Base-by-base conservation (phyloP, 2,329 filamentous ascomycete genomes). In the Sarocladium brachiariae region DNA sequence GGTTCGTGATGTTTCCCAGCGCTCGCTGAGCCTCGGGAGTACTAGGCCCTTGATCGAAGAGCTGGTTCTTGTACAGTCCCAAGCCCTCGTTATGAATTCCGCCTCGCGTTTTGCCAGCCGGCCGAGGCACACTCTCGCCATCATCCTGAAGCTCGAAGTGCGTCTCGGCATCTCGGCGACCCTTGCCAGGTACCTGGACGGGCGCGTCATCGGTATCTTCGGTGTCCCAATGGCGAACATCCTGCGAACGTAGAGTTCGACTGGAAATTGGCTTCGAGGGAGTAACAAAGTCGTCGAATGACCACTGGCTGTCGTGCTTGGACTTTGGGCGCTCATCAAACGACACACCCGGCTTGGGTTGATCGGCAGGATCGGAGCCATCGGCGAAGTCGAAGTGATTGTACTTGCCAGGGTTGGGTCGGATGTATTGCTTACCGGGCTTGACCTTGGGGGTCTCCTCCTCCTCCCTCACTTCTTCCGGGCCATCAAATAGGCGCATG, bases 121-220 rank as follows among this genome's bases (percentile, higher is more conserved):
- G 69, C 50, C 76, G 72, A 7, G 71, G 75, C 14, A 74, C 70
- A 47, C 80, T 78, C 30, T 78, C 78, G 46, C 80, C 83, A 51
- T 91, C 84, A 63, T 97, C 91, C 50, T 80, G 74, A 60, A 96
- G 79, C 54, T 93, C 83, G 62, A 96, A 96, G 67, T 97, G 89
- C 1, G 83, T 71, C 62, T 91, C 83, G 16, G 86, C 84, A 59
- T 95, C 88, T 37, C 83, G 87, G 53, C 92, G 87, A 33, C 86
- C 77, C 63, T 86, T 86, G 59, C 76, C 71, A 33, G 80, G 74
- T 30, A 78, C 73, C 13, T 80, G 73, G 56, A 74, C 74, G 7
- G 83, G 80, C 8, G 80, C 83, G 33, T 79, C 75, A 41, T 62
- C 73, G 56, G 86, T 79, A 53, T 90, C 84, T 35, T 35, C 33